Percentiles rank a stretch among this genome's conserved stretches.
These are phyloP conservation scores for Cystobasidium tubakii DNA, from an alignment of 768 basidiomycete species.

Conservation along the genomic window DNA sequence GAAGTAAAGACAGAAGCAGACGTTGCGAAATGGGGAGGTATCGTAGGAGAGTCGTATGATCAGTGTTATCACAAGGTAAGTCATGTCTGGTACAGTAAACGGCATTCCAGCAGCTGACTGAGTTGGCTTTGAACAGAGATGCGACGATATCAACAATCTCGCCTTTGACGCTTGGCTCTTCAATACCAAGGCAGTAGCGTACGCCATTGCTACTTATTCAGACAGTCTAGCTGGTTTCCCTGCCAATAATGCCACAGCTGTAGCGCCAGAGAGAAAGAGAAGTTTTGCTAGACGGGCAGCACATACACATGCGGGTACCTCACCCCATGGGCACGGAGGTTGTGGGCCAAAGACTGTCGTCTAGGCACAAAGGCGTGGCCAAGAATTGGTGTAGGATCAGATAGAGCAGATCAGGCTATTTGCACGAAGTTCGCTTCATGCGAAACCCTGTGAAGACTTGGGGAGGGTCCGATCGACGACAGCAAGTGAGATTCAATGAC, in stretches of 20 bases:
- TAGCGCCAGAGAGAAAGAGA: constrained; percentile 6
- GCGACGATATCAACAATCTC: constrained; percentile 31
- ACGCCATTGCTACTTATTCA: constrained; percentile 16
- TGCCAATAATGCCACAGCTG: constrained; percentile 27
- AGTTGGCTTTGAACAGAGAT: background rate
- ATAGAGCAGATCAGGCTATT: background rate
- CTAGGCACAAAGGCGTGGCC: too few species aligned
- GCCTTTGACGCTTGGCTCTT: constrained; percentile 3
- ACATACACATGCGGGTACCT: constrained; percentile 12
- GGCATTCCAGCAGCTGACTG: background rate
- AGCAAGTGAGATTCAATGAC: too few species aligned
- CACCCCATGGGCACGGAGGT: background rate
- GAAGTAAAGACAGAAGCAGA: constrained; percentile 23
- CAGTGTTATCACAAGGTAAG: constrained; percentile 24
- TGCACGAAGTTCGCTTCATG: background rate
- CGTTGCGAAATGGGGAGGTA: constrained; percentile 12
- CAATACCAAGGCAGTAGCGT: constrained; percentile 17
- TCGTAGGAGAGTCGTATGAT: background rate
- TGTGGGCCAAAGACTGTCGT: background rate
- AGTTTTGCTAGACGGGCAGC: background rate
- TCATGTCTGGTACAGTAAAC: too few species aligned
- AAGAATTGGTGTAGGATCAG: too few species aligned
- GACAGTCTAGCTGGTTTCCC: constrained; percentile 12
- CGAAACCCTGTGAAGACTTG: too few species aligned
- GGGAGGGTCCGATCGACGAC: too few species aligned